A percentile compares a stretch with the other conserved stretches of the same genome.
phyloP scores from a whole-genome alignment of 306 rosid genomes.

The Prunus dulcis region DNA sequence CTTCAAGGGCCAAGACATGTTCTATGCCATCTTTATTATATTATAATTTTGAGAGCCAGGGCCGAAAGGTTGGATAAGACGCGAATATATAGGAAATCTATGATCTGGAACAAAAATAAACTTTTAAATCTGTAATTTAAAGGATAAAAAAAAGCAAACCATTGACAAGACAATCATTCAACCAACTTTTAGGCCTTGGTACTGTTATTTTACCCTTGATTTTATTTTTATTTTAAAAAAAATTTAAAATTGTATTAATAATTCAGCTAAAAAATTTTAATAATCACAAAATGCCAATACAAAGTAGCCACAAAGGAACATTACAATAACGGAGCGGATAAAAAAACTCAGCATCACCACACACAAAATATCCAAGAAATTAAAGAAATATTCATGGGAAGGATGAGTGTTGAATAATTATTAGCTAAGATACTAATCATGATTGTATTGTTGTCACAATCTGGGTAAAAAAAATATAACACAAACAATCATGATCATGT shows the following conservation, averaged over 20 bases:
- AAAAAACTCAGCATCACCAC: too few relatives aligned
- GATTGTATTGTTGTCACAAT: too few relatives aligned
- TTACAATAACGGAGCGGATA: too few relatives aligned
- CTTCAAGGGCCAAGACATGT: not conserved
- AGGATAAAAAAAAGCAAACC: not conserved
- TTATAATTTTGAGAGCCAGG: not conserved
- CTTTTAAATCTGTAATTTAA: not conserved
- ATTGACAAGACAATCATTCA: not conserved
- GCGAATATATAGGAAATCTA: not conserved
- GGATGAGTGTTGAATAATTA: not conserved
- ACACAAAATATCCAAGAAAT: not conserved
- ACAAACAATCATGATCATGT: too few relatives aligned
- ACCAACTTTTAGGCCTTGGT: not conserved
- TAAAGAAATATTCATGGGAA: not conserved
- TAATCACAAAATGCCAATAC: fast-evolving
- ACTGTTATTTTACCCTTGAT: not conserved
- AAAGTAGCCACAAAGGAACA: too few relatives aligned
- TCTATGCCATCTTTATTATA: not conserved
- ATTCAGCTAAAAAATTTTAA: fast-evolving
- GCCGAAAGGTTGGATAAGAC: not conserved
- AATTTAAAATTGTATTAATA: too few relatives aligned
- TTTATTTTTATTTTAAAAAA: too few relatives aligned
- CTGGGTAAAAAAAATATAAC: too few relatives aligned
- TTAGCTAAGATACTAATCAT: too few relatives aligned
- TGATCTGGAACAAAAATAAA: not conserved